phyloP scores from a whole-genome alignment of 1,284 basidiomycete species.

The Ceratobasidium sp. region DNA sequence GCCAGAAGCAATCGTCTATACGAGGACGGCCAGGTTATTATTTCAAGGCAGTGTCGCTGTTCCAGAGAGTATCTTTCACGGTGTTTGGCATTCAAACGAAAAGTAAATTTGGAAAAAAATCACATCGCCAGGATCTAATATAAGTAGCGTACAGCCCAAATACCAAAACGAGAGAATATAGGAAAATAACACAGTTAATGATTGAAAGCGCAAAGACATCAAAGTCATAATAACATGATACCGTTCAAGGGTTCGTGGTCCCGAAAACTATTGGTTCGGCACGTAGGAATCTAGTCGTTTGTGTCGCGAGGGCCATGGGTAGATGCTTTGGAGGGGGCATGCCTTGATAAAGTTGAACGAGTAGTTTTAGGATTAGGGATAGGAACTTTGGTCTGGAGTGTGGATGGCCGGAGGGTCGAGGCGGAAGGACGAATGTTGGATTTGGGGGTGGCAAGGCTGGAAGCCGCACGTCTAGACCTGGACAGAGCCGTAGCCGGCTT shows the following conservation, averaged over 20 bases:
- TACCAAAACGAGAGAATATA: slow-evolving; percentile 2
- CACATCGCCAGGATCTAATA: slow-evolving; percentile 42
- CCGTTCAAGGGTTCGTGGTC: slow-evolving; percentile 17
- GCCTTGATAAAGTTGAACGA: background rate
- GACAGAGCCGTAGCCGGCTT: background rate
- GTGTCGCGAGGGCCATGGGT: background rate
- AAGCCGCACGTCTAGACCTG: background rate
- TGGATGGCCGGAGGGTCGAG: background rate
- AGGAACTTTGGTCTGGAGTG: background rate
- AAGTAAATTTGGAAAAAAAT: slow-evolving; percentile 15
- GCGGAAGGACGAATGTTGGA: slow-evolving; percentile 1
- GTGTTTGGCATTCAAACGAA: background rate
- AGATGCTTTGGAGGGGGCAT: background rate
- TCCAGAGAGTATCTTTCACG: slow-evolving; percentile 28
- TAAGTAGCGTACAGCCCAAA: slow-evolving; percentile 37
- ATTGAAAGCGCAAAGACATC: slow-evolving; percentile 13
- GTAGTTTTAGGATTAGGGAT: background rate
- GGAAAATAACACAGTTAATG: slow-evolving; percentile 22
- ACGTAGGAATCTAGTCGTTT: slow-evolving; percentile 17
- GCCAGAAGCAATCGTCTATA: slow-evolving; percentile 37
- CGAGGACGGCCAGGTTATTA: slow-evolving; percentile 30
- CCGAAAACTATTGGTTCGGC: slow-evolving; percentile 1
- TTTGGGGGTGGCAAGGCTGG: background rate
- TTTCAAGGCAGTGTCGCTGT: slow-evolving; percentile 30
- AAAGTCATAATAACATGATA: slow-evolving; percentile 18